Evolutionary conservation across 768 basidiomycete species (phyloP).

Genomic region (Galerina sulciceps): DNA sequence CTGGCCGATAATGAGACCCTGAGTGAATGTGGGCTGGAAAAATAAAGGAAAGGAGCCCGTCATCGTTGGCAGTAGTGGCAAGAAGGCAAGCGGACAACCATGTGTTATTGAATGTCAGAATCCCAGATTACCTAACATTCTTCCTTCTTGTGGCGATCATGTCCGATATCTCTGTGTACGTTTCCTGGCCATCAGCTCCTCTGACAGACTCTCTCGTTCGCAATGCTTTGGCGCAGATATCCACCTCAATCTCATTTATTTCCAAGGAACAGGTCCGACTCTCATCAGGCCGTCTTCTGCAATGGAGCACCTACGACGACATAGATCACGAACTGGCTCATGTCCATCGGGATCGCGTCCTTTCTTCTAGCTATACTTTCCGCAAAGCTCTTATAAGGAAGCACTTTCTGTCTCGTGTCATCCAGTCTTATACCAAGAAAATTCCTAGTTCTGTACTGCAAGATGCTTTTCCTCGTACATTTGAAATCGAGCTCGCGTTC

Average conservation of each 20-base stretch:
- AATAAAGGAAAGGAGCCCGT: conserved; percentile 67
- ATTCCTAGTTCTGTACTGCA: conserved; percentile 5
- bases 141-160: conserved; percentile 14
- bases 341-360: conserved; percentile 46
- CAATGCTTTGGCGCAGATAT: conserved; percentile 38
- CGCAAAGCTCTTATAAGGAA: conserved; percentile 95
- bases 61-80: conserved; percentile 35
- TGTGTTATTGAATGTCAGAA: neutral
- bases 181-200: conserved; percentile 56
- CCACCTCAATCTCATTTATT: conserved; percentile 18
- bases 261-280: conserved; percentile 13
- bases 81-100: neutral
- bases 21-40: conserved; percentile 90
- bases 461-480: conserved; percentile 70
- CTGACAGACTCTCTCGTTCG: conserved; percentile 48
- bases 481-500: conserved; percentile 84
- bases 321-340: conserved; percentile 79
- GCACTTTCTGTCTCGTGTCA: conserved; percentile 82
- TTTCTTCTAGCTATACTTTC: conserved; percentile 86
- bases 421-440: conserved; percentile 70
- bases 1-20: conserved; percentile 92
- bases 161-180: conserved; percentile 33
- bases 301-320: conserved; percentile 90
- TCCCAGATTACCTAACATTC: conserved; percentile 7
- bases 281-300: conserved; percentile 43